A percentile compares a stretch with the other conserved stretches of the same genome.
These are phyloP conservation scores for Pulveroboletus sp. DNA, from an alignment of 768 basidiomycete species.

Conservation along the genomic window DNA sequence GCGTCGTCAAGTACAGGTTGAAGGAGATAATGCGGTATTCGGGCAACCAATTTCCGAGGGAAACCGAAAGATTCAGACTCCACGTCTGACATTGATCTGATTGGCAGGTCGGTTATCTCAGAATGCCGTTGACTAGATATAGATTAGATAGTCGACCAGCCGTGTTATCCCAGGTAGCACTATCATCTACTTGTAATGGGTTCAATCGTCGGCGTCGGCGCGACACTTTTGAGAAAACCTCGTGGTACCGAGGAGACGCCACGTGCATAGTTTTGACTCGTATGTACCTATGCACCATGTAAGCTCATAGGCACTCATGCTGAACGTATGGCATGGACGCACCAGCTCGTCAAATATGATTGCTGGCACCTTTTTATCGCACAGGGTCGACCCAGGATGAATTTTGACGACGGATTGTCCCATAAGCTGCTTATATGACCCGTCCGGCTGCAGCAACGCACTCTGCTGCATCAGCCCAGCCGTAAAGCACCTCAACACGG, in stretches of 20 bases:
- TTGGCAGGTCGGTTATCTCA: not conserved
- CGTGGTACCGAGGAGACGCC: conserved; percentile 85
- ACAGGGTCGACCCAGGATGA: conserved; percentile 83
- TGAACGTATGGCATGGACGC: conserved; percentile 24
- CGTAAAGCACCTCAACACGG: conserved; percentile 68
- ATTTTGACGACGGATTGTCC: conserved; percentile 83
- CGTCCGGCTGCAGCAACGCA: conserved; percentile 82
- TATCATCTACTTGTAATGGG: conserved; percentile 12
- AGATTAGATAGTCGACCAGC: conserved; percentile 5
- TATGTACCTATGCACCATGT: conserved; percentile 56
- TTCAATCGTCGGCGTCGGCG: conserved; percentile 16
- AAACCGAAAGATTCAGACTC: too few species aligned
- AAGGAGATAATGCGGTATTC: not conserved
- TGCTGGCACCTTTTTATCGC: conserved; percentile 77
- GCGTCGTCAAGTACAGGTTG: too few species aligned
- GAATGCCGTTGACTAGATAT: not conserved
- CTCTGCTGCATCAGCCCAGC: conserved; percentile 80
- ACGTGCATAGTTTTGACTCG: conserved; percentile 84
- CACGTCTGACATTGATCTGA: not conserved
- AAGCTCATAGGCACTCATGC: not conserved
- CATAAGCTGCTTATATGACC: conserved; percentile 81
- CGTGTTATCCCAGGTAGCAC: not conserved
- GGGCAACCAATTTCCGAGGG: not conserved
- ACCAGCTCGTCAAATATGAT: conserved; percentile 96
- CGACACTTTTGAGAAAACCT: conserved; percentile 35